Base-by-base conservation (phyloP, 306 rosid species). In the Fragaria vesca region DNA sequence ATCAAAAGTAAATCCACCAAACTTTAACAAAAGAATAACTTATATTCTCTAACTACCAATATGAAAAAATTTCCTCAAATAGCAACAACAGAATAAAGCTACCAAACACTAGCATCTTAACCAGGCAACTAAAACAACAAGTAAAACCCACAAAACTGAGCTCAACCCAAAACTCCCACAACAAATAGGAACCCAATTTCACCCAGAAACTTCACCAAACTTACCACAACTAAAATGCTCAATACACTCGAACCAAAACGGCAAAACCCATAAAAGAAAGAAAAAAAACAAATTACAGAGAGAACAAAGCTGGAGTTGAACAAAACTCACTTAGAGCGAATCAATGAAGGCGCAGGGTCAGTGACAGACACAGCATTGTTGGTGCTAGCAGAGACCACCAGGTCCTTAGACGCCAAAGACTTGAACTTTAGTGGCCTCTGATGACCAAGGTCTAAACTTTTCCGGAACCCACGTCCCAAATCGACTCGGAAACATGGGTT, bases 291-390 rank as follows among this genome's bases (percentile, higher is more conserved):
- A 32, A 62, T n/a, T 9, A 50, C 47, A 48, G 38, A 52, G 43
- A 57, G n/a, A 28, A n/a, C 30, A 50, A 34, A 34, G 11, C 13
- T 3, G 40, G 3, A 66, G n/a, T 20, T 3, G 32, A 46, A 16
- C 1, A 24, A 3, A 32, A 76, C 85, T 69, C 45, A 87, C 90
- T 71, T 58, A 58, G 85, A 77, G 48, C 54, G 76, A 76, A 76
- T 50, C 68, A 79, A 16, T 20, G 84, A 46, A 66, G 82, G 76
- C 12, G 46, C 57, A 42, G 88, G 58, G 40, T 74, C 80, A 66
- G 32, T 71, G 47, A 79, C 50, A 60, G 83, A 77, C 70, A 77
- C 79, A 28, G 83, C 86, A 82, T 74, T 82, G 15, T 55, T 66
- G 28, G 51, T 78, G 76, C 48, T 66, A 66, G 81, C 83, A 73